These are phyloP conservation scores for Anthostomella pinea DNA, from an alignment of 2,329 filamentous ascomycete species.

Conservation along the genomic window DNA sequence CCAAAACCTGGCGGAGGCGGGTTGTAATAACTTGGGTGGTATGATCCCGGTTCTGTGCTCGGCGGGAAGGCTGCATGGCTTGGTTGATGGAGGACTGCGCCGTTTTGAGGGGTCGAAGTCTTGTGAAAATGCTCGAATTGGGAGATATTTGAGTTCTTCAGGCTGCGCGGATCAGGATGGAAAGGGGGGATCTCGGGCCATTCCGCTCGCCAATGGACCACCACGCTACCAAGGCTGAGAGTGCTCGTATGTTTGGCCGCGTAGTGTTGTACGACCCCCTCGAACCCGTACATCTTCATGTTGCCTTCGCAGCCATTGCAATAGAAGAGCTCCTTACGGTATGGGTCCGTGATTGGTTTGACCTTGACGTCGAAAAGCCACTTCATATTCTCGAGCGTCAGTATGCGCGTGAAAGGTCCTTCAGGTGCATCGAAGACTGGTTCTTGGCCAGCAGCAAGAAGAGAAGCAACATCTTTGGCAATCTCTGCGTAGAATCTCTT, in stretches of 20 bases:
- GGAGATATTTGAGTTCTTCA: constrained; percentile 23
- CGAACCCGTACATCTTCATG: constrained; percentile 69
- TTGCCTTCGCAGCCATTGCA: constrained; percentile 67
- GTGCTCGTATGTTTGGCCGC: constrained; percentile 74
- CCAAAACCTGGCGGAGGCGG: constrained; percentile 21
- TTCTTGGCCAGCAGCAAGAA: constrained; percentile 43
- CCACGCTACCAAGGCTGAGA: constrained; percentile 67
- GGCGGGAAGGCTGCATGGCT: constrained; percentile 5
- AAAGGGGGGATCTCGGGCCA: constrained; percentile 79
- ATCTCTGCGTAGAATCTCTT: constrained; percentile 63
- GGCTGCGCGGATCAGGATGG: constrained; percentile 53
- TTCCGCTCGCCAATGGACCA: constrained; percentile 76
- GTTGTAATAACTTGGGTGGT: constrained; percentile 21
- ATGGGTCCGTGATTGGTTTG: constrained; percentile 63
- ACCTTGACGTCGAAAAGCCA: constrained; percentile 79
- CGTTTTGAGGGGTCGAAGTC: constrained; percentile 4
- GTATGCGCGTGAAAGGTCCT: constrained; percentile 55
- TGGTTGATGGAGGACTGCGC: neutral
- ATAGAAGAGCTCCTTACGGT: constrained; percentile 70
- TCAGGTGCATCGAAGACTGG: constrained; percentile 47
- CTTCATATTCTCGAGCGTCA: constrained; percentile 82
- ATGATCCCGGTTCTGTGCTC: constrained; percentile 18
- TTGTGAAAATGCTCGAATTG: constrained; percentile 6
- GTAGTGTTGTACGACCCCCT: constrained; percentile 78
- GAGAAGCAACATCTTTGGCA: constrained; percentile 49